phyloP scores from a whole-genome alignment of 805 yeast species.

The Hermanozyma aechmeae region DNA sequence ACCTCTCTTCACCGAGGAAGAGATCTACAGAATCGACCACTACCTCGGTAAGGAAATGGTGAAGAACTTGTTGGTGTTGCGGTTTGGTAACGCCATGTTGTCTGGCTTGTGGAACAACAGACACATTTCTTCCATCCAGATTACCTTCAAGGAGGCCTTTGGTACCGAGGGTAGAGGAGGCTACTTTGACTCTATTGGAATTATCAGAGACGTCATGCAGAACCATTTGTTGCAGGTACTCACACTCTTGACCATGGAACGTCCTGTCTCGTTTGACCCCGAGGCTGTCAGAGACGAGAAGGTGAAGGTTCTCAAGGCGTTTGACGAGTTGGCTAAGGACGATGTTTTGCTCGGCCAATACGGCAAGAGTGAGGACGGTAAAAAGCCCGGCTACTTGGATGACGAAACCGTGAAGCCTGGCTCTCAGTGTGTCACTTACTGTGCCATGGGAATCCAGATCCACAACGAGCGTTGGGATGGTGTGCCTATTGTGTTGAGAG shows the following conservation, averaged over 20 bases:
- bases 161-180: slow-evolving; percentile 99
- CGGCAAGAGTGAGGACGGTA: slow-evolving; percentile 72
- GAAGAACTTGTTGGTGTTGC: slow-evolving; percentile 77
- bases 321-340: slow-evolving; percentile 53
- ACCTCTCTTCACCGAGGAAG: slow-evolving; percentile 85
- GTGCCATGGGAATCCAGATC: slow-evolving; percentile 72
- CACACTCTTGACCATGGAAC: slow-evolving; percentile 89
- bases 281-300: slow-evolving; percentile 95
- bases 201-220: slow-evolving; percentile 96
- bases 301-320: slow-evolving; percentile 81
- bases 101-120: slow-evolving; percentile 84
- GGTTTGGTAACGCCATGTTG: slow-evolving; percentile 86
- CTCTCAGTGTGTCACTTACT: slow-evolving; percentile 87
- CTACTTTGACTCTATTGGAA: slow-evolving; percentile 90
- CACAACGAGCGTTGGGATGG: slow-evolving; percentile 97
- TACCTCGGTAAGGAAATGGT: slow-evolving; percentile 98
- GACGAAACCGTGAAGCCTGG: slow-evolving; percentile 79
- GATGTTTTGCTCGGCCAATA: slow-evolving; percentile 86
- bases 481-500: slow-evolving; percentile 90
- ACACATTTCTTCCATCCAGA: slow-evolving; percentile 71
- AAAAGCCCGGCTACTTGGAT: slow-evolving; percentile 84
- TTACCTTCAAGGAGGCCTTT: slow-evolving; percentile 94
- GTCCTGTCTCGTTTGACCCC: slow-evolving; percentile 85
- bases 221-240: slow-evolving; percentile 91
- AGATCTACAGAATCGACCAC: slow-evolving; percentile 92